A percentile compares a stretch with the other conserved stretches of the same genome.
phyloP scores from a whole-genome alignment of 2,329 filamentous ascomycete genomes.

The Acrocalymma vagum region DNA sequence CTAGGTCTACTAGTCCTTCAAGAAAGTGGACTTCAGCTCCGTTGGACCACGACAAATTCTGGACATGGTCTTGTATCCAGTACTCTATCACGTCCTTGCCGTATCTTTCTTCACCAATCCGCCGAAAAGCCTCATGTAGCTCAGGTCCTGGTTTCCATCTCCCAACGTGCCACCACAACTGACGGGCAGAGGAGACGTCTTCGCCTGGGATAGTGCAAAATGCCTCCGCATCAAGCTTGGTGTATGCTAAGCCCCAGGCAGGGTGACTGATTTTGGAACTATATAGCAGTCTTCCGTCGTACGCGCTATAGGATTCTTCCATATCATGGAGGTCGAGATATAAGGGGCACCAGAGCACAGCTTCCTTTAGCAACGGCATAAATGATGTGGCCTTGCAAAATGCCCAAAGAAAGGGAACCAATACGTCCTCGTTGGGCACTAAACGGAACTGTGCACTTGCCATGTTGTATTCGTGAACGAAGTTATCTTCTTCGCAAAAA shows the following conservation, averaged over 20 bases:
- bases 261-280: too few species aligned
- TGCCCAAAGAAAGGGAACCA: conserved; percentile 16
- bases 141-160: conserved; percentile 15
- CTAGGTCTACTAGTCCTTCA: too few species aligned
- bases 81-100: conserved; percentile 1
- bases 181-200: conserved; percentile 4
- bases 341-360: conserved; percentile 16
- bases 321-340: conserved; percentile 1
- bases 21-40: too few species aligned
- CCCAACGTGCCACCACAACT: conserved; percentile 14
- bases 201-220: neutral
- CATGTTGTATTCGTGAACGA: too few species aligned
- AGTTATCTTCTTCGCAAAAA: conserved; percentile 6
- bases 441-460: conserved; percentile 11
- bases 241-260: conserved; percentile 14
- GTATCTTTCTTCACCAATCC: conserved; percentile 5
- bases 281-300: too few species aligned
- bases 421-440: conserved; percentile 12
- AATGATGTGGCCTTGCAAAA: conserved; percentile 23
- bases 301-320: too few species aligned
- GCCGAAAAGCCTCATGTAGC: conserved; percentile 11
- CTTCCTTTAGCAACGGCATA: conserved; percentile 18
- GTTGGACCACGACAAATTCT: too few species aligned
- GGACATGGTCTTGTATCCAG: conserved; percentile 4
- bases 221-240: conserved; percentile 3